phyloP scores from a whole-genome alignment of 129 eudicot species.

The Mikania micrantha region DNA sequence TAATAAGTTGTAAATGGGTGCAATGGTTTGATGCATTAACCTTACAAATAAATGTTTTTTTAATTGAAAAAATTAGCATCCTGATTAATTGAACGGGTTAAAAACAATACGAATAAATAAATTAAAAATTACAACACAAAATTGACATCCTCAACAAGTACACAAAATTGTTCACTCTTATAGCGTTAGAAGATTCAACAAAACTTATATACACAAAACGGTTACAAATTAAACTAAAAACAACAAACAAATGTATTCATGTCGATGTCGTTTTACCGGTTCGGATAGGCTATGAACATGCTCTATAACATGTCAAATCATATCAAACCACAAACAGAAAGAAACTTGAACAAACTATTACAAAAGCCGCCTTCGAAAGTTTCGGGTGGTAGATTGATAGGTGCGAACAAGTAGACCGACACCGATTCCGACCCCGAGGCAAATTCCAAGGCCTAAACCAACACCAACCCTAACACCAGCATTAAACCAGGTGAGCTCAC shows the following conservation, averaged over 20 bases:
- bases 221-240: constrained; percentile 7
- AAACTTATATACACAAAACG: constrained; percentile 19
- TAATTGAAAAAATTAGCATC: too few relatives aligned
- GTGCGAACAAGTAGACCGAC: constrained; percentile 84
- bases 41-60: too few relatives aligned
- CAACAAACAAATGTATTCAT: neutral
- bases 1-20: too few relatives aligned
- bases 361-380: constrained; percentile 56
- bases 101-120: too few relatives aligned
- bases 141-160: too few relatives aligned
- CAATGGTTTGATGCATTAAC: too few relatives aligned
- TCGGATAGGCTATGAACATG: constrained; percentile 27
- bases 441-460: constrained; percentile 80
- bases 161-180: constrained; percentile 21
- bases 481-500: constrained; percentile 82
- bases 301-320: constrained; percentile 19
- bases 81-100: too few relatives aligned
- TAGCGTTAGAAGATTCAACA: neutral
- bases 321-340: neutral
- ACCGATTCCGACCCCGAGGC: constrained; percentile 77
- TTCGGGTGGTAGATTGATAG: constrained; percentile 62
- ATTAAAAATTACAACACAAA: too few relatives aligned
- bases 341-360: constrained; percentile 24
- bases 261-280: constrained; percentile 11
- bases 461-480: constrained; percentile 92